A percentile compares a stretch with the other conserved stretches of the same genome.
Conservation (phyloP, 805 yeast genomes). For the Lachancea sp. region DNA sequence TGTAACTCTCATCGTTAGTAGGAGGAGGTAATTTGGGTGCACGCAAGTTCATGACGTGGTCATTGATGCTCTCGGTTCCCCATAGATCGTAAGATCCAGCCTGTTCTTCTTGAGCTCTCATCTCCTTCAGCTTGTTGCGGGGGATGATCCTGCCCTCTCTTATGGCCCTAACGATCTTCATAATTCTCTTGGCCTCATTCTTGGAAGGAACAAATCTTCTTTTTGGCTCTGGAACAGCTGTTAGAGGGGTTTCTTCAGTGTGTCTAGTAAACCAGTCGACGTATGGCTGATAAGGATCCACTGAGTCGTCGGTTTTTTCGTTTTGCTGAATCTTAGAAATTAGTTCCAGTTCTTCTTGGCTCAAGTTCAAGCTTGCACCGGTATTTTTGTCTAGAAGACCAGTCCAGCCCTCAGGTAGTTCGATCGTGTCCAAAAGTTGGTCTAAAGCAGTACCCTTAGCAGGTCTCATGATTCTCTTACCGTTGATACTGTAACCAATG, state of each 20-base stretch:
- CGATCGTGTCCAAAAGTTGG: slow-evolving; percentile 80
- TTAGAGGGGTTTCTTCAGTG: slow-evolving; percentile 81
- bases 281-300: slow-evolving; percentile 87
- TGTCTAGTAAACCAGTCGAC: slow-evolving; percentile 93
- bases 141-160: slow-evolving; percentile 92
- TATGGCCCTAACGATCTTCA: slow-evolving; percentile 94
- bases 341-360: slow-evolving; percentile 82
- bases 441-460: slow-evolving; percentile 95
- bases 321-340: slow-evolving; percentile 80
- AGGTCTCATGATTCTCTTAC: slow-evolving; percentile 97
- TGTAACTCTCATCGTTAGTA: slow-evolving; percentile 91
- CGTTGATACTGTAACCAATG: slow-evolving; percentile 93
- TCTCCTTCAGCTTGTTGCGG: slow-evolving; percentile 50
- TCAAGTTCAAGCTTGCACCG: slow-evolving; percentile 75
- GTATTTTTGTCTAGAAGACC: slow-evolving; percentile 88
- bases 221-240: slow-evolving; percentile 95
- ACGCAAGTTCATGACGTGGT: slow-evolving; percentile 84
- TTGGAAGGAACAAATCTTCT: slow-evolving; percentile 94
- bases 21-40: slow-evolving; percentile 97
- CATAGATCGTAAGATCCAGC: slow-evolving; percentile 71
- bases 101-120: slow-evolving; percentile 45
- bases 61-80: slow-evolving; percentile 58
- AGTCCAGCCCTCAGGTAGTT: slow-evolving; percentile 97
- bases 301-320: slow-evolving; percentile 70
- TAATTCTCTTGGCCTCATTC: slow-evolving; percentile 91